These are phyloP conservation scores for Hemileccinum impolitum DNA, from an alignment of 768 basidiomycete genomes.

Conservation along the genomic window DNA sequence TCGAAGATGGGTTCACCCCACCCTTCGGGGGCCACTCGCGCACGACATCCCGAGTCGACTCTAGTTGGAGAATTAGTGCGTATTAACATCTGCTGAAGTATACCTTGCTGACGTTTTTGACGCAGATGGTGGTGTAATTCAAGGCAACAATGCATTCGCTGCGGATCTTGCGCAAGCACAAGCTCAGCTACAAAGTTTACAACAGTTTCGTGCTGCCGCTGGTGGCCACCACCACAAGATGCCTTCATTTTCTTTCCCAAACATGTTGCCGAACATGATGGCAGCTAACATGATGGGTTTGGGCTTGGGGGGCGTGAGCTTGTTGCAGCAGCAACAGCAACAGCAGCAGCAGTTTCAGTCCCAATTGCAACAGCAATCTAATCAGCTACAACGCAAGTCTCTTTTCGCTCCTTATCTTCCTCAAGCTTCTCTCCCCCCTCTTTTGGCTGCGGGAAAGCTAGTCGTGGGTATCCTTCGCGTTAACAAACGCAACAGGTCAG, in stretches of 20 bases:
- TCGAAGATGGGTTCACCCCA: constrained; percentile 78
- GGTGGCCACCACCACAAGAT: constrained; percentile 96
- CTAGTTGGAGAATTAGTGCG: constrained; percentile 88
- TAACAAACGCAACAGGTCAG: constrained; percentile 97
- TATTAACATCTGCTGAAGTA: constrained; percentile 13
- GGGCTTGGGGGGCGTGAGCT: constrained; percentile 74
- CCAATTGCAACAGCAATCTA: constrained; percentile 90
- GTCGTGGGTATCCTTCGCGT: constrained; percentile 97
- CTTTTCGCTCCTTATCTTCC: constrained; percentile 98
- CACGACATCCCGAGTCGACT: constrained; percentile 71
- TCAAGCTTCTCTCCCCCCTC: constrained; percentile 93
- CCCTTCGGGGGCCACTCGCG: constrained; percentile 68
- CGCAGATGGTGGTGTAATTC: constrained; percentile 69
- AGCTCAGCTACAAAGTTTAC: constrained; percentile 92
- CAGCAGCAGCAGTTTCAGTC: constrained; percentile 76
- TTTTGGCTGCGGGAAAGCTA: constrained; percentile 94
- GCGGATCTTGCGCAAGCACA: constrained; percentile 95
- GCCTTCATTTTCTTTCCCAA: constrained; percentile 96
- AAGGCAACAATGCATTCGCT: constrained; percentile 61
- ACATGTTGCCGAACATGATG: constrained; percentile 97
- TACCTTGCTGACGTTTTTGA: constrained; percentile 9
- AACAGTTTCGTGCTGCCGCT: constrained; percentile 94
- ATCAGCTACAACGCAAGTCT: constrained; percentile 93
- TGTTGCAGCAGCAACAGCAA: constrained; percentile 90
- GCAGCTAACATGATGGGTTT: constrained; percentile 95